phyloP scores from a whole-genome alignment of 306 rosid genomes.

The Prunus fruticosa region DNA sequence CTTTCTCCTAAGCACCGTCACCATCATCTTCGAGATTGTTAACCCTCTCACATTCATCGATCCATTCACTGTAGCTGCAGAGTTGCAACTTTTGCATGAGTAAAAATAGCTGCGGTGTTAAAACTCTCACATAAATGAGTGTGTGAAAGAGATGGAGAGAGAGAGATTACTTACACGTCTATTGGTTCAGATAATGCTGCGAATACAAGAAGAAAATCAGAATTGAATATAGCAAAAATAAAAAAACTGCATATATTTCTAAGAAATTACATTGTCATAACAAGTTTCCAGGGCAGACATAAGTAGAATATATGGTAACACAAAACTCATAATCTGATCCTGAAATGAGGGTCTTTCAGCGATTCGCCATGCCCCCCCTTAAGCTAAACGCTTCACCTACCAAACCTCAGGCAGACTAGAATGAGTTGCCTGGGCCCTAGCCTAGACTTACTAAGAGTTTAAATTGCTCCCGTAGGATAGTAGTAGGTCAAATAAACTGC shows the following conservation, averaged over 20 bases:
- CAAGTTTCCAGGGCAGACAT: not conserved
- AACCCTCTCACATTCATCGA: conserved; percentile 81
- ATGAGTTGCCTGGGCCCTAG: too few species aligned
- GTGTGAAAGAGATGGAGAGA: not conserved
- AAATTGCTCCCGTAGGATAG: too few species aligned
- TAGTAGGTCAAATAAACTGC: too few species aligned
- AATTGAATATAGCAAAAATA: not conserved
- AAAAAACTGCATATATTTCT: not conserved
- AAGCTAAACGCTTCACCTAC: too few species aligned
- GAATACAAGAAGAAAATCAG: conserved; percentile 1
- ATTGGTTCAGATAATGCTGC: conserved; percentile 74
- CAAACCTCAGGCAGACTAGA: too few species aligned
- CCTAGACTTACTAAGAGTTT: too few species aligned
- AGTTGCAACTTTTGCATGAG: not conserved
- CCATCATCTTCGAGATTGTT: conserved; percentile 64
- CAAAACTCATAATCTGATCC: not conserved
- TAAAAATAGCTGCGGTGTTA: conserved; percentile 23
- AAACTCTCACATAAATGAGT: not conserved
- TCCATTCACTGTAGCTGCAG: conserved; percentile 81
- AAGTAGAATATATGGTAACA: not conserved
- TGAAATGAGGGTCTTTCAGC: not conserved
- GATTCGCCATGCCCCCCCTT: too few species aligned
- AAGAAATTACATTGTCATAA: not conserved
- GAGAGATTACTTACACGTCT: conserved; percentile 51
- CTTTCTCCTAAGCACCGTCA: conserved; percentile 42